phyloP scores from a whole-genome alignment of 169 alveolate genomes.

The Cryptosporidium meleagridis region DNA sequence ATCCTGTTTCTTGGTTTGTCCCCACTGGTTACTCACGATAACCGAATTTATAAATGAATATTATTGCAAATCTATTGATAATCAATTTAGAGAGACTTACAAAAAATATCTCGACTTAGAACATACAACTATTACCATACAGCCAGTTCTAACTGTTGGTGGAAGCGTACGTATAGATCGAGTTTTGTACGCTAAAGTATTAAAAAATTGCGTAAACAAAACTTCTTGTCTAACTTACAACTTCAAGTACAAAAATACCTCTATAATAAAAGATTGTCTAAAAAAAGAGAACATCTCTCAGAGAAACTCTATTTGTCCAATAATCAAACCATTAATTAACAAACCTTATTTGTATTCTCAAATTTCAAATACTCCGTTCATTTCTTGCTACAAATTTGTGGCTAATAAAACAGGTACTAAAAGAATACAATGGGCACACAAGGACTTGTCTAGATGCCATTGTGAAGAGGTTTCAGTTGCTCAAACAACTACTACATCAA shows the following conservation, averaged over 20 bases:
- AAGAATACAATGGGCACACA: slow-evolving; percentile 65
- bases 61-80: slow-evolving; percentile 34
- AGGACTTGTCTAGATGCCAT: slow-evolving; percentile 69
- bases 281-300: neutral
- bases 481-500: slow-evolving; percentile 65
- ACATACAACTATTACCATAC: slow-evolving; percentile 50
- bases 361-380: neutral
- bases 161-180: slow-evolving; percentile 65
- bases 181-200: slow-evolving; percentile 66
- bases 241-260: slow-evolving; percentile 32
- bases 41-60: slow-evolving; percentile 2
- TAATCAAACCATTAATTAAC: slow-evolving; percentile 38
- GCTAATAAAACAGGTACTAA: slow-evolving; percentile 13
- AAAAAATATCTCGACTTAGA: slow-evolving; percentile 31
- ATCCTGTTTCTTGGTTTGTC: slow-evolving; percentile 59
- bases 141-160: slow-evolving; percentile 67
- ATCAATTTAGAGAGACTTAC: slow-evolving; percentile 41
- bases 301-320: neutral
- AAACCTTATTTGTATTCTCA: neutral
- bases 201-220: slow-evolving; percentile 40
- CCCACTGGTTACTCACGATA: slow-evolving; percentile 70
- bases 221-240: slow-evolving; percentile 23
- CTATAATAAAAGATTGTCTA: neutral
- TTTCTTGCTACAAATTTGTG: slow-evolving; percentile 45
- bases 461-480: slow-evolving; percentile 69